Evolutionary conservation across 805 yeast genomes (phyloP).

Genomic region (Jamesozyma lodderae): DNA sequence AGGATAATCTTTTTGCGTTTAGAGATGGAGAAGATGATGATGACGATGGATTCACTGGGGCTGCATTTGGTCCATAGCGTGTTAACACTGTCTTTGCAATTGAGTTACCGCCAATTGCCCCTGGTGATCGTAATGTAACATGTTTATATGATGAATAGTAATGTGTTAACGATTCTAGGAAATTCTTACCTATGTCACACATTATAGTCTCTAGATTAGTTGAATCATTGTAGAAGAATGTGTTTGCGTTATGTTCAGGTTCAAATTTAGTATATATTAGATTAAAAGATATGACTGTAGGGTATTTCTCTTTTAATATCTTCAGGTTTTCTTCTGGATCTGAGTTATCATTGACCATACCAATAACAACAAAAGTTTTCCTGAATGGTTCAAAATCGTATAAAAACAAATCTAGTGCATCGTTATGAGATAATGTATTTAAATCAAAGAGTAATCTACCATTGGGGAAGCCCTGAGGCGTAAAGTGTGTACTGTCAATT

Average conservation of each 20-base stretch:
- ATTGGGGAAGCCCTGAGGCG: conserved; percentile 76
- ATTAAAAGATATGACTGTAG: conserved; percentile 26
- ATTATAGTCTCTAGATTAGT: conserved; percentile 49
- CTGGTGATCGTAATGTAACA: conserved; percentile 78
- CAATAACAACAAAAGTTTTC: conserved; percentile 58
- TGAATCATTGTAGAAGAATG: conserved; percentile 6
- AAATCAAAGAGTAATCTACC: conserved; percentile 64
- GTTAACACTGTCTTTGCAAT: conserved; percentile 32
- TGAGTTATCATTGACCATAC: conserved; percentile 30
- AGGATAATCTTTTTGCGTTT: conserved; percentile 12
- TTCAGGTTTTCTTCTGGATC: conserved; percentile 24
- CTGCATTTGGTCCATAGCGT: conserved; percentile 9
- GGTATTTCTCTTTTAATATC: conserved; percentile 31
- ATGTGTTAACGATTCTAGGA: conserved; percentile 53
- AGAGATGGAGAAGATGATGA: conserved; percentile 6
- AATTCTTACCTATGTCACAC: conserved; percentile 61
- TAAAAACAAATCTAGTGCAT: conserved; percentile 53
- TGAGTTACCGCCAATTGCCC: conserved; percentile 46
- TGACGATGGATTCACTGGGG: conserved; percentile 3
- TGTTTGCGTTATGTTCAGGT: conserved; percentile 3
- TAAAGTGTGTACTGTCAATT: conserved; percentile 48
- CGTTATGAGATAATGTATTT: conserved; percentile 33
- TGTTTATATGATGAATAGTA: conserved; percentile 69
- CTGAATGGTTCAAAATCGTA: conserved; percentile 88
- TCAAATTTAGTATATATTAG: conserved; percentile 14